phyloP scores from a whole-genome alignment of 257 asterid genomes.

The Nicotiana undulata region DNA sequence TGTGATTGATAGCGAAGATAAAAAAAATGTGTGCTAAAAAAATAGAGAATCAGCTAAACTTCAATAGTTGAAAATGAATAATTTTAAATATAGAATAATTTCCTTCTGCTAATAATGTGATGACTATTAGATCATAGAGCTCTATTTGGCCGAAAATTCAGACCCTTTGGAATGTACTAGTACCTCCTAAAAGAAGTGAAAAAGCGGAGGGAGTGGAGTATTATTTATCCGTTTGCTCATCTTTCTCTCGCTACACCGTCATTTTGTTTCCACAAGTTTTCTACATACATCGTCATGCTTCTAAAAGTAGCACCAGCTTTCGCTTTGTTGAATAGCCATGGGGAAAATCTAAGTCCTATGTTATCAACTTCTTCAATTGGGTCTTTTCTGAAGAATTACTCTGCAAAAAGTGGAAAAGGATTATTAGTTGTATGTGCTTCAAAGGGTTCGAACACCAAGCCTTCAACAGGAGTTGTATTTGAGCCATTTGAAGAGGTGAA shows the following conservation, averaged over 20 bases:
- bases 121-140: no score
- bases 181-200: no score
- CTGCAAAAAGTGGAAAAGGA: neutral
- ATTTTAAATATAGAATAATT: no score
- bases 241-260: neutral
- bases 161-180: no score
- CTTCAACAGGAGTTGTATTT: neutral
- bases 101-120: no score
- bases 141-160: no score
- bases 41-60: no score
- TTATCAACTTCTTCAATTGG: neutral
- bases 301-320: neutral
- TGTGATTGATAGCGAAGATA: no score
- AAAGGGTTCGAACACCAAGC: neutral
- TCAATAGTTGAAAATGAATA: no score
- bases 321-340: neutral
- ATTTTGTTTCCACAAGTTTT: neutral
- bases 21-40: no score
- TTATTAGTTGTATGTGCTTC: neutral
- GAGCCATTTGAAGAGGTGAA: constrained; percentile 28
- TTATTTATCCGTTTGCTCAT: neutral
- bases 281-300: neutral
- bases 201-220: no score
- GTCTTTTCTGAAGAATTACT: neutral
- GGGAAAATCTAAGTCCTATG: neutral